Evolutionary conservation across 192 early-diverging fungal species (phyloP).

Genomic region (Coemansia sp.): DNA sequence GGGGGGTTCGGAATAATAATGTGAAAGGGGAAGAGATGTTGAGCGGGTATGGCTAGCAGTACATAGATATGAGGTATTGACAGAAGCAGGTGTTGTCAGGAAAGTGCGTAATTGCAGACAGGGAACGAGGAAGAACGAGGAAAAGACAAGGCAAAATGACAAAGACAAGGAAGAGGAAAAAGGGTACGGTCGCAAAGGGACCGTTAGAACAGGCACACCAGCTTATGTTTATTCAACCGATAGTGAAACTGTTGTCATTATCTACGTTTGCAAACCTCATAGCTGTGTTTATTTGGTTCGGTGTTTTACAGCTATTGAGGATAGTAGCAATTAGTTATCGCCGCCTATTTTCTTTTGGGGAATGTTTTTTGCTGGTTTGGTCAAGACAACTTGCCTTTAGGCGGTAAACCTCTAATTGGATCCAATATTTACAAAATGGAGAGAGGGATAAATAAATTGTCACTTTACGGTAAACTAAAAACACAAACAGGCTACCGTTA

Average conservation of each 20-base stretch:
- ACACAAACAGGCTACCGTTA: no score
- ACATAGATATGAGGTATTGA: constrained; percentile 8
- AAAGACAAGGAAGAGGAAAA: constrained; percentile 4
- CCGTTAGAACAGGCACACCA: no score
- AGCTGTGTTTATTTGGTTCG: background rate
- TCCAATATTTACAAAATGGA: no score
- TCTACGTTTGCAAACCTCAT: background rate
- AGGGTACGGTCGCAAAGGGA: no score
- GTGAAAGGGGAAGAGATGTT: background rate
- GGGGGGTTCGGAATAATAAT: no score
- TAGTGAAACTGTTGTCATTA: constrained; percentile 11
- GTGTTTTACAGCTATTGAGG: background rate
- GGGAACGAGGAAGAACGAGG: background rate
- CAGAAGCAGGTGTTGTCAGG: background rate
- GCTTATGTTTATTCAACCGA: background rate
- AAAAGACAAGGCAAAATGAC: background rate
- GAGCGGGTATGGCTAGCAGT: constrained; percentile 8
- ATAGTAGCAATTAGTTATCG: background rate
- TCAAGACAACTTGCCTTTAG: no score
- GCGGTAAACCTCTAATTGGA: no score
- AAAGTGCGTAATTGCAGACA: background rate
- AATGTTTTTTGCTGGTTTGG: no score
- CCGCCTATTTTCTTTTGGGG: background rate
- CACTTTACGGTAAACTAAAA: no score
- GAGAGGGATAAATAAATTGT: no score